Percentiles rank a stretch among this genome's conserved stretches.
Evolutionary conservation across 495 filamentous ascomycete species (phyloP).

Genomic region (Emericellopsis terricola): DNA sequence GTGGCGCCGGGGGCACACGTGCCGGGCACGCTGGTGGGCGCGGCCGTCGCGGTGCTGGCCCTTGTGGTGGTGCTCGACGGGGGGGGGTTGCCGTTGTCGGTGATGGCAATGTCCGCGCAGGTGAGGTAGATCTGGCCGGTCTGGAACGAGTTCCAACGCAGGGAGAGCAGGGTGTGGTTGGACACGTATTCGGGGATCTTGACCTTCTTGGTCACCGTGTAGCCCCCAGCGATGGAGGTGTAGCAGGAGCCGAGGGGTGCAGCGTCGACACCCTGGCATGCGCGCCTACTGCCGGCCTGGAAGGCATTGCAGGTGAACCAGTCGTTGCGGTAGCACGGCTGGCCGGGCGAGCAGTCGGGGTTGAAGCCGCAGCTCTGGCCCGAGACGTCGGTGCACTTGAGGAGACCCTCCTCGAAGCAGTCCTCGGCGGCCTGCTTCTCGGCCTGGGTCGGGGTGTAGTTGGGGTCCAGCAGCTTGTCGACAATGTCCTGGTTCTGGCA

Average conservation of each 20-base stretch:
- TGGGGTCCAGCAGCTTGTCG: conserved; percentile 29
- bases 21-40: conserved; percentile 14
- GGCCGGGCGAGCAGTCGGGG: conserved; percentile 26
- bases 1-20: conserved; percentile 24
- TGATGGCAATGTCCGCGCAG: conserved; percentile 36
- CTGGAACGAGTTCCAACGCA: conserved; percentile 40
- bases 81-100: neutral
- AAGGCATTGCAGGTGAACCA: conserved; percentile 40
- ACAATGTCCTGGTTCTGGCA: conserved; percentile 34
- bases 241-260: conserved; percentile 24
- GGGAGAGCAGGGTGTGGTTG: conserved; percentile 31
- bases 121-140: conserved; percentile 35
- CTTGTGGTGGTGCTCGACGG: conserved; percentile 1
- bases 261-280: conserved; percentile 33
- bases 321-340: conserved; percentile 34
- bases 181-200: conserved; percentile 25
- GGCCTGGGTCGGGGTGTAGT: conserved; percentile 27
- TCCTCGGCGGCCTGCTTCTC: conserved; percentile 39
- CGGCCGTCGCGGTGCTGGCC: conserved; percentile 11
- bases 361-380: conserved; percentile 34
- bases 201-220: conserved; percentile 37
- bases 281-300: conserved; percentile 10
- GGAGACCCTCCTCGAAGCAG: conserved; percentile 30
- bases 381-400: conserved; percentile 31
- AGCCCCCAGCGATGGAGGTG: conserved; percentile 34